These are phyloP conservation scores for Fusarium secorum DNA, from an alignment of 2,329 filamentous ascomycete genomes.

Conservation along the genomic window DNA sequence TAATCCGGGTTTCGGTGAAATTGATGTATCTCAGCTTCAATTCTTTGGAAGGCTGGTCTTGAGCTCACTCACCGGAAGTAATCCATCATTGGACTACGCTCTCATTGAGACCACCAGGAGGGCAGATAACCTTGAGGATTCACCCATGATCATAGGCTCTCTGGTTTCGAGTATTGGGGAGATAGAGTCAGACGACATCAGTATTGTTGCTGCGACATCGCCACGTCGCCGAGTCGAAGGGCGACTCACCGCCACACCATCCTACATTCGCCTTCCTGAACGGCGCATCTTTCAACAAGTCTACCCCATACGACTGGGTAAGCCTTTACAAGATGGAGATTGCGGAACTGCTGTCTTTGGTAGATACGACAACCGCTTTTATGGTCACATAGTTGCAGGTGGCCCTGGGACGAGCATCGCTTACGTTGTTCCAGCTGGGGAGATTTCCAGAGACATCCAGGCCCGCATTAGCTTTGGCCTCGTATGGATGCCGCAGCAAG, in stretches of 20 bases:
- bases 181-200: neutral
- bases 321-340: accelerated
- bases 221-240: accelerated
- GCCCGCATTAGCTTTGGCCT: accelerated
- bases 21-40: neutral
- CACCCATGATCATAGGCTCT: accelerated
- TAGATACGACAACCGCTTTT: accelerated
- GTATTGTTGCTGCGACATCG: neutral
- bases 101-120: neutral
- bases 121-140: accelerated
- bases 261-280: neutral
- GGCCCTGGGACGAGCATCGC: neutral
- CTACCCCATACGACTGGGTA: accelerated
- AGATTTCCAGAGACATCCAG: accelerated
- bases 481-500: neutral
- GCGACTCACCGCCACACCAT: accelerated
- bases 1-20: accelerated
- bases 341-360: neutral
- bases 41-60: neutral
- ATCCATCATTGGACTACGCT: neutral
- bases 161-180: accelerated
- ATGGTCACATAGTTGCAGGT: neutral
- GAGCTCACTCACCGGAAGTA: accelerated
- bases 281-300: accelerated
- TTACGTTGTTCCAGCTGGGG: accelerated